phyloP scores from a whole-genome alignment of 352 stramenopile species.

The Pythium dissimile region DNA sequence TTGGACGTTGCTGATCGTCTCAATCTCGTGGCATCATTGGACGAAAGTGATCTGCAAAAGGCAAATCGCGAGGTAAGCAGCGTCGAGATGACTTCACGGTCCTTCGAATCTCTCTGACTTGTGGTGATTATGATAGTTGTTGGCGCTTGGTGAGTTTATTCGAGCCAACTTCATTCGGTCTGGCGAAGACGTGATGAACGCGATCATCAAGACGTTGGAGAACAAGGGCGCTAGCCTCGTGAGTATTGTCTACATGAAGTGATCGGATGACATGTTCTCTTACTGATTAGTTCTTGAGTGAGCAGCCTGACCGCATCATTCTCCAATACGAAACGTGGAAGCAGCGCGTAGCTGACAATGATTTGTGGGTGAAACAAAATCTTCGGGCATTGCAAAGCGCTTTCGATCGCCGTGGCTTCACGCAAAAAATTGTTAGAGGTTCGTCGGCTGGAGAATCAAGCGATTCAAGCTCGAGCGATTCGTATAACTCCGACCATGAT shows the following conservation, averaged over 20 bases:
- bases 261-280: background rate
- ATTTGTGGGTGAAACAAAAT: slow-evolving; percentile 51
- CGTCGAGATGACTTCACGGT: background rate
- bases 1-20: slow-evolving; percentile 19
- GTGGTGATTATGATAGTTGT: background rate
- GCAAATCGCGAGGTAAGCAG: slow-evolving; percentile 19
- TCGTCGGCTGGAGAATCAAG: background rate
- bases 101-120: background rate
- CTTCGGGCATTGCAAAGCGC: slow-evolving; percentile 26
- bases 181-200: slow-evolving; percentile 74
- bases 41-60: slow-evolving; percentile 22
- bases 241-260: background rate
- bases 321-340: slow-evolving; percentile 43
- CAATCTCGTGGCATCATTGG: slow-evolving; percentile 19
- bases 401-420: slow-evolving; percentile 27
- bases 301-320: slow-evolving; percentile 26
- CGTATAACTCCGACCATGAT: background rate
- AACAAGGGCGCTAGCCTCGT: slow-evolving; percentile 43
- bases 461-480: slow-evolving; percentile 4
- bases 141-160: slow-evolving; percentile 31
- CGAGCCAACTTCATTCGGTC: slow-evolving; percentile 46
- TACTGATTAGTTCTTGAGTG: background rate
- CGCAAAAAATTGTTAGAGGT: background rate
- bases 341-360: slow-evolving; percentile 39
- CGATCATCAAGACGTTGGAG: slow-evolving; percentile 41